Conservation (phyloP, 176 grass and related monocot species). For the Triticum urartu region DNA sequence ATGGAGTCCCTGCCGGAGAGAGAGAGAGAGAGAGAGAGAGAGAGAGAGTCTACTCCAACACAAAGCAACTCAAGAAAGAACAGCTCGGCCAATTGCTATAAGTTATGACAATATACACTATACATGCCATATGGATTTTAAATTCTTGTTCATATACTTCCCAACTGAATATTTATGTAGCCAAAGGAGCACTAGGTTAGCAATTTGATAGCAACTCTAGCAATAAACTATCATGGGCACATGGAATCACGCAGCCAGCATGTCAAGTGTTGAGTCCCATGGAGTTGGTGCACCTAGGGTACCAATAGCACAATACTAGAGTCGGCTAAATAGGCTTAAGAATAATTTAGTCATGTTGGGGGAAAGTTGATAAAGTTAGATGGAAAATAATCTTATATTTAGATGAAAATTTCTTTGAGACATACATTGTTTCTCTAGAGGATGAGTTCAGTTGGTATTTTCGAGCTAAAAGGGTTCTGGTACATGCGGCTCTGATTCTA, state of each 20-base stretch:
- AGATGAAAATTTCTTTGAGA: neutral
- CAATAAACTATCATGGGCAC: neutral
- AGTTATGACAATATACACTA: neutral
- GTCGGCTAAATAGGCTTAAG: neutral
- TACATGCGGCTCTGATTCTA: no score
- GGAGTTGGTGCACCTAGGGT: neutral
- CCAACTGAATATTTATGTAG: neutral
- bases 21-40: neutral
- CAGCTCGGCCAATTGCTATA: neutral
- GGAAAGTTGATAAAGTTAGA: neutral
- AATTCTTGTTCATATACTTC: neutral
- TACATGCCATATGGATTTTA: neutral
- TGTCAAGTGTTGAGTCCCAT: neutral
- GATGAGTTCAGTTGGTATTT: no score
- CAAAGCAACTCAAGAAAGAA: slow-evolving; percentile 23
- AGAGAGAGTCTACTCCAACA: neutral
- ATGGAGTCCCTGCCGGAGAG: neutral
- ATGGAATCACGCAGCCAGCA: neutral
- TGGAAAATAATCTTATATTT: neutral
- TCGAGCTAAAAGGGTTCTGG: no score
- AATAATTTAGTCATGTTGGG: neutral
- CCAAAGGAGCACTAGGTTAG: neutral
- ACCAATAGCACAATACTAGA: neutral
- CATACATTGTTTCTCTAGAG: no score
- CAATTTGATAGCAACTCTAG: neutral